A percentile compares a stretch with the other conserved stretches of the same genome.
phyloP scores from a whole-genome alignment of 2,329 filamentous ascomycete genomes.

The Colletotrichum orchidophilum region DNA sequence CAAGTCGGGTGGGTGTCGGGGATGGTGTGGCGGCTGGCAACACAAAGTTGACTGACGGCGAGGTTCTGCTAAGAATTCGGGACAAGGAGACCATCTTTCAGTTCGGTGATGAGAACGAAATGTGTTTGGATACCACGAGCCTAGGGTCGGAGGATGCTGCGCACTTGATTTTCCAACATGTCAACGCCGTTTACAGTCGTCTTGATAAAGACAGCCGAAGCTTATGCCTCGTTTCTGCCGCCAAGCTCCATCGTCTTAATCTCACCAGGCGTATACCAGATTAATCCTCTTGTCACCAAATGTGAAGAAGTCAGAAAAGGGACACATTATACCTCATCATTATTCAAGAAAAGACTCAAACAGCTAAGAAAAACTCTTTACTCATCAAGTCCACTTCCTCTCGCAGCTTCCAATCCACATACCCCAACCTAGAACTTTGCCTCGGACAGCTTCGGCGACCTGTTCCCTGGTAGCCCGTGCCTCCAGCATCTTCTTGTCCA shows the following conservation, averaged over 20 bases:
- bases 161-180: slow-evolving; percentile 30
- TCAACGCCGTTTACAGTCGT: background rate
- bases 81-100: slow-evolving; percentile 36
- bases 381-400: slow-evolving; percentile 43
- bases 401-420: slow-evolving; percentile 57
- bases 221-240: background rate
- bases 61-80: slow-evolving; percentile 36
- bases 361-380: background rate
- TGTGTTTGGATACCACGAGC: slow-evolving; percentile 41
- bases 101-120: slow-evolving; percentile 36
- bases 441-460: slow-evolving; percentile 52
- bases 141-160: slow-evolving; percentile 36
- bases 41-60: slow-evolving; percentile 38
- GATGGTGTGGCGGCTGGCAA: slow-evolving; percentile 9
- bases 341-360: background rate
- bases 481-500: slow-evolving; percentile 49
- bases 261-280: background rate
- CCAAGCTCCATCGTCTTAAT: background rate
- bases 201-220: background rate
- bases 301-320: rapidly evolving
- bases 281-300: background rate
- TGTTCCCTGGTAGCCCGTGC: slow-evolving; percentile 52
- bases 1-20: slow-evolving; percentile 3
- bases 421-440: slow-evolving; percentile 61
- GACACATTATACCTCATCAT: background rate